These are phyloP conservation scores for Cucurbita maxima DNA, from an alignment of 306 rosid genomes.

Conservation along the genomic window DNA sequence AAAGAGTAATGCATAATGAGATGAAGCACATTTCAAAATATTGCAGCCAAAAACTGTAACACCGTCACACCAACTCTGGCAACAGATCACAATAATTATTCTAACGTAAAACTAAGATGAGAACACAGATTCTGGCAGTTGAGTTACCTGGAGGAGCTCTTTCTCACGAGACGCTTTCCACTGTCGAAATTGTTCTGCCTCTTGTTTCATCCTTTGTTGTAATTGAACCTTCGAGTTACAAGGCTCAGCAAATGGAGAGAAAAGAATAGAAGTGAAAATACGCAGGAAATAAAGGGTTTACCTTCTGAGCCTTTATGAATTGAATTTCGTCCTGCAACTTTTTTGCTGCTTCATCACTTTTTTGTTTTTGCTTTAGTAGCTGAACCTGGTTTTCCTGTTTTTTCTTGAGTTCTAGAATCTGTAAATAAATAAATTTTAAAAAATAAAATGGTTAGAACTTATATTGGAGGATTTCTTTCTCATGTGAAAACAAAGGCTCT, in stretches of 20 bases:
- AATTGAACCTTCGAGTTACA: constrained; percentile 57
- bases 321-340: constrained; percentile 96
- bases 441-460: neutral
- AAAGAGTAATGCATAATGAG: neutral
- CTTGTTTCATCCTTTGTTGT: constrained; percentile 96
- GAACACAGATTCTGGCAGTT: neutral
- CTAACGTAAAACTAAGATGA: neutral
- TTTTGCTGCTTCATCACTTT: constrained; percentile 96
- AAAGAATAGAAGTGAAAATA: neutral
- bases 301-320: constrained; percentile 95
- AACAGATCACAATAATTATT: neutral
- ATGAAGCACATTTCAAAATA: neutral
- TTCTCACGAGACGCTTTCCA: constrained; percentile 99
- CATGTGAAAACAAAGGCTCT: neutral
- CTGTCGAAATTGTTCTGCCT: constrained; percentile 97
- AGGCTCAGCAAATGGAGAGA: neutral
- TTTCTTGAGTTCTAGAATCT: constrained; percentile 94
- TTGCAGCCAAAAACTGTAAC: neutral
- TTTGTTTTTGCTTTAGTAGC: constrained; percentile 94
- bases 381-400: constrained; percentile 98
- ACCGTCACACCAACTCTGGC: neutral
- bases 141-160: constrained; percentile 81
- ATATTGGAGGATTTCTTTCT: neutral
- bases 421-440: neutral
- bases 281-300: constrained; percentile 18